phyloP scores from a whole-genome alignment of 805 yeast species.

The Cyberlindnera galapagoensis region DNA sequence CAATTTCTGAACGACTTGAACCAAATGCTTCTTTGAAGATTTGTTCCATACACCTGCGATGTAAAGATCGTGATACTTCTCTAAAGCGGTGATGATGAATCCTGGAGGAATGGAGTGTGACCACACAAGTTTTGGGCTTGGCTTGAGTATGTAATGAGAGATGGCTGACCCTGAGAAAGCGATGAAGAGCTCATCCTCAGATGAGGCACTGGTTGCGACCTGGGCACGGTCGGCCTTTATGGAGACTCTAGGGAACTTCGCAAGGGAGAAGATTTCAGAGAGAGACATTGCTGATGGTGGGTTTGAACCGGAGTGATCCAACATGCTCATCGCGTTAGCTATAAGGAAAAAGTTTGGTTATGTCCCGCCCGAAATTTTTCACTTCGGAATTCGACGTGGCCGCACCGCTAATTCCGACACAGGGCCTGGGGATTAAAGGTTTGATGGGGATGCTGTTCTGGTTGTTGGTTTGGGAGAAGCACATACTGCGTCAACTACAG shows the following conservation, averaged over 20 bases:
- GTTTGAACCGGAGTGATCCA: too few species aligned
- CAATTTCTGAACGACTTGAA: constrained; percentile 15
- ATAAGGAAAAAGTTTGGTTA: too few species aligned
- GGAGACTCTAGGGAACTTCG: constrained; percentile 23
- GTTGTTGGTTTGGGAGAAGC: too few species aligned
- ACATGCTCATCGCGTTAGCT: too few species aligned
- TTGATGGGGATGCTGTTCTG: too few species aligned
- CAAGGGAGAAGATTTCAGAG: constrained; percentile 18
- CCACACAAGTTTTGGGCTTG: constrained; percentile 49
- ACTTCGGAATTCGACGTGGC: too few species aligned
- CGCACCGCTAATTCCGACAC: too few species aligned
- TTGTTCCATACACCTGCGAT: constrained; percentile 17
- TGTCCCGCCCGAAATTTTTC: too few species aligned
- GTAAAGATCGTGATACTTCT: constrained; percentile 5
- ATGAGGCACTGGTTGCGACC: constrained; percentile 9
- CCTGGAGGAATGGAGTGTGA: constrained; percentile 44
- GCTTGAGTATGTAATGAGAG: constrained; percentile 36
- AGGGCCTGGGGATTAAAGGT: too few species aligned
- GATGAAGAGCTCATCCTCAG: constrained; percentile 17
- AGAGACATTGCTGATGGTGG: constrained; percentile 18
- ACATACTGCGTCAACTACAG: too few species aligned
- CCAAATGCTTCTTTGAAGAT: constrained; percentile 11
- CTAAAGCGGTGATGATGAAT: constrained; percentile 28
- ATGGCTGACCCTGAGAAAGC: constrained; percentile 25
- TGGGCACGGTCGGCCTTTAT: constrained; percentile 12